Evolutionary conservation across 1,284 basidiomycete genomes (phyloP), one percentile per base, ranked within the genome.

Genomic region (Macrocystidia cucumis): DNA sequence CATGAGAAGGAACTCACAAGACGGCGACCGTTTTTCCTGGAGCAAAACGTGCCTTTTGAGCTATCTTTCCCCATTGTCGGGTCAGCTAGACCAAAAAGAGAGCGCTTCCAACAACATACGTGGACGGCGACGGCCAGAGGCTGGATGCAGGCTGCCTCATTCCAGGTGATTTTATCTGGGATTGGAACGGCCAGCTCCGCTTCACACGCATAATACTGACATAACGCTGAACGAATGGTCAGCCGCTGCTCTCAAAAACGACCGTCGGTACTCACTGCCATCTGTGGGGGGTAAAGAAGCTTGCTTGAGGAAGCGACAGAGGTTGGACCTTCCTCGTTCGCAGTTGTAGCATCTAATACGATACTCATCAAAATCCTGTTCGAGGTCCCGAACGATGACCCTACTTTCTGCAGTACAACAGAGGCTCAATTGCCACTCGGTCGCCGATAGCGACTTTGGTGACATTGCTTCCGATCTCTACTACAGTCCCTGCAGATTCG

Each of bases 371-470:
- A n/a, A n/a, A n/a, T n/a, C n/a, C n/a, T n/a, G n/a, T n/a, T n/a
- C n/a, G n/a, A n/a, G n/a, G n/a, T n/a, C n/a, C n/a, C n/a, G n/a
- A n/a, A n/a, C n/a, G n/a, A n/a, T n/a, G n/a, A n/a, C n/a, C n/a
- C n/a, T n/a, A 88, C 29, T 67, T 67, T 40, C 75, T 76, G 66
- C 92, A 97, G 69, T 81, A 81, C 51, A 92, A 75, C 26, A 93
- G 93, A 8, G 90, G 87, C 59, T 98, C 93, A 54, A 97, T 86
- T 11, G 92, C 93, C 34, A 98, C 91, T 32, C 89, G 78, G 59
- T 92, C 87, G 31, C 93, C 92, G 16, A 85, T 74, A 16, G 71
- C 64, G 43, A 96, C 64, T 57, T 72, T 50, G 43, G 64, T 66
- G 39, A 84, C 78, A 29, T 74, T 73, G 16, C 75, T 68, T 7